Evolutionary conservation across 768 basidiomycete genomes (phyloP), one percentile per base, ranked within the genome.

Genomic region (Lentinus brumalis): DNA sequence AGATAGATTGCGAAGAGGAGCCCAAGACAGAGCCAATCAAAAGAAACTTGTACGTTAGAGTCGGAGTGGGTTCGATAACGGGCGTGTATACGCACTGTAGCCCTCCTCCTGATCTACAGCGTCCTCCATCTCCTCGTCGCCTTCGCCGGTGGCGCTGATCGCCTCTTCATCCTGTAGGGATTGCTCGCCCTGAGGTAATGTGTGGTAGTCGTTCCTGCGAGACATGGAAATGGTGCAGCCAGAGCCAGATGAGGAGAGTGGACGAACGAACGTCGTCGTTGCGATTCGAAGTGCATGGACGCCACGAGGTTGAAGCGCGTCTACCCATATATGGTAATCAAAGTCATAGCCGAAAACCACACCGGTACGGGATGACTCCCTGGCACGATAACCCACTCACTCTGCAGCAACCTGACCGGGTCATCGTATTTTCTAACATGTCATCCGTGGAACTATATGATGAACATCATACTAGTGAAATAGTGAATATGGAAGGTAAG

Each of bases 61-160:
- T 4, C 14, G 8, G 2, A 16, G 8, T 45, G 44, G n/a, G 35
- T 6, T 1, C 11, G 35, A 35, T 35, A 7, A 44, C 10, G 18
- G 15, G 42, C 18, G 42, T 44, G 66, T 67, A 73, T 63, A 84
- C 91, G 80, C 77, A 92, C 91, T 89, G 81, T 92, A 92, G 54
- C 89, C 91, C 59, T 82, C 90, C 59, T 82, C 82, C 69, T 86
- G 84, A 69, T 88, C 86, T 62, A 82, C 81, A 11, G 72, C 77
- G 61, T 83, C 81, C 69, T 92, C 89, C 91, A 93, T 93, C 56
- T 86, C 79, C 71, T 92, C 89, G 75, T 92, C 91, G 44, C 81
- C 88, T 65, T 82, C 82, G 5, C 81, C 86, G 56, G 77, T 76
- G 35, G 77, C 88, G 56, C 84, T 87, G 32, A 86, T 68, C 29